A percentile compares a stretch with the other conserved stretches of the same genome.
Evolutionary conservation across 305 asterid genomes (phyloP).

Genomic region (Ilex paraguariensis): DNA sequence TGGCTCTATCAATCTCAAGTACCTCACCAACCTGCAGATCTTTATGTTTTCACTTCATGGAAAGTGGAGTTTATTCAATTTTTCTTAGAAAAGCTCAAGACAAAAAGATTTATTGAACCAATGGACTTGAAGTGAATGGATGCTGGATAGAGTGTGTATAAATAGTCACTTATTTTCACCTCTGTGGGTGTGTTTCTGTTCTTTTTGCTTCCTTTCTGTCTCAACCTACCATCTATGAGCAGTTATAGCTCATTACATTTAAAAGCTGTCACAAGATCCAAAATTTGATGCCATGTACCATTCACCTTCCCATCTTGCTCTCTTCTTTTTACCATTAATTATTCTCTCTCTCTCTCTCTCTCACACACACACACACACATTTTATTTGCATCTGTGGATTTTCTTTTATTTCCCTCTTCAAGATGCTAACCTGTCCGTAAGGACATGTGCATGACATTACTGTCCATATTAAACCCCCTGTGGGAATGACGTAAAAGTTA

Average conservation of each 20-base stretch:
- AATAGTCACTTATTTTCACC: slow-evolving; percentile 1
- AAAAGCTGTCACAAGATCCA: slow-evolving; percentile 17
- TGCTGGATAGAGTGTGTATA: slow-evolving; percentile 5
- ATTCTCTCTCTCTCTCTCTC: background rate
- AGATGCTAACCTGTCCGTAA: background rate
- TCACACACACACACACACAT: background rate
- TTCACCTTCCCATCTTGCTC: background rate
- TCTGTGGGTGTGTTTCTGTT: background rate
- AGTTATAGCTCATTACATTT: background rate
- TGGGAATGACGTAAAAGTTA: background rate
- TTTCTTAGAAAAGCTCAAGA: slow-evolving; percentile 11
- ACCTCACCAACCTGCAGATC: background rate
- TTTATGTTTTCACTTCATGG: background rate
- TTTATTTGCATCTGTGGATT: background rate
- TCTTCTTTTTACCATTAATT: background rate
- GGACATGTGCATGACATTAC: background rate
- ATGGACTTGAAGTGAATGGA: slow-evolving; percentile 10
- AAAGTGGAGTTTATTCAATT: background rate
- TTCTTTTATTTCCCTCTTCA: background rate
- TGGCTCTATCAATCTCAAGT: background rate
- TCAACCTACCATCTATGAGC: slow-evolving; percentile 6
- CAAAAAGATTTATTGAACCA: slow-evolving; percentile 13
- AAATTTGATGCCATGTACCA: slow-evolving; percentile 5
- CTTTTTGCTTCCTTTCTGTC: slow-evolving; percentile 11
- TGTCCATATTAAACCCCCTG: background rate